A percentile compares a stretch with the other conserved stretches of the same genome.
phyloP scores from a whole-genome alignment of 192 early-diverging fungal genomes.

The Kickxella alabastrina region DNA sequence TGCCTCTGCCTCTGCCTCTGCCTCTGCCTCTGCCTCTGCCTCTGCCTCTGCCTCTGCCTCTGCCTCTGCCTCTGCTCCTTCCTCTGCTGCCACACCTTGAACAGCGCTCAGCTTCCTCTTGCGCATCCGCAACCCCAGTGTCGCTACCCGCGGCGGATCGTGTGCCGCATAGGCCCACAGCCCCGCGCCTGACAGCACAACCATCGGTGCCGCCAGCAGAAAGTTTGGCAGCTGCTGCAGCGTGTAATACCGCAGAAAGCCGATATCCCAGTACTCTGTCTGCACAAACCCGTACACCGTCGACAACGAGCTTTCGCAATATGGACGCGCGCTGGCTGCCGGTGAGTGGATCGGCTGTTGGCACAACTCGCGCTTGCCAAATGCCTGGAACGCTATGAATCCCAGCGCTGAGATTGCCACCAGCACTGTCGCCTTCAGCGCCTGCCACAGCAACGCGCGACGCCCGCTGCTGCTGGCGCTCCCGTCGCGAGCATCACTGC shows the following conservation, averaged over 20 bases:
- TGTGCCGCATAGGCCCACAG: slow-evolving; percentile 54
- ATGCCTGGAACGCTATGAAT: slow-evolving; percentile 61
- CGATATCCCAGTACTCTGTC: slow-evolving; percentile 82
- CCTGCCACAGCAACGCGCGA: neutral
- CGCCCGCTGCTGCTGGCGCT: neutral
- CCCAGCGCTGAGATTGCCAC: slow-evolving; percentile 52
- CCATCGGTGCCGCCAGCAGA: slow-evolving; percentile 76
- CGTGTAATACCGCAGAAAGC: slow-evolving; percentile 81
- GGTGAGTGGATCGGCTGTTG: neutral
- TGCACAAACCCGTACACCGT: slow-evolving; percentile 82
- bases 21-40: too few species aligned
- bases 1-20: too few species aligned
- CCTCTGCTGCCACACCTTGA: neutral
- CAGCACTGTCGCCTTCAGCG: slow-evolving; percentile 25
- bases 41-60: too few species aligned
- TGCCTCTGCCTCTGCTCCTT: neutral
- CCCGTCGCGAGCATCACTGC: slow-evolving; percentile 2
- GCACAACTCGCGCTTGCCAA: slow-evolving; percentile 65
- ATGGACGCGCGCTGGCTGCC: slow-evolving; percentile 44
- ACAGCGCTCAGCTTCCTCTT: slow-evolving; percentile 3
- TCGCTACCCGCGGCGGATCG: slow-evolving; percentile 54
- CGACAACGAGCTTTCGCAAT: slow-evolving; percentile 64
- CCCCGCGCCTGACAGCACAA: slow-evolving; percentile 59
- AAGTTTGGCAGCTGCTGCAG: slow-evolving; percentile 88
- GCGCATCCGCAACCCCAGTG: too few species aligned